Evolutionary conservation across 1,284 basidiomycete genomes (phyloP).

Genomic region (Trichosporon sp.): DNA sequence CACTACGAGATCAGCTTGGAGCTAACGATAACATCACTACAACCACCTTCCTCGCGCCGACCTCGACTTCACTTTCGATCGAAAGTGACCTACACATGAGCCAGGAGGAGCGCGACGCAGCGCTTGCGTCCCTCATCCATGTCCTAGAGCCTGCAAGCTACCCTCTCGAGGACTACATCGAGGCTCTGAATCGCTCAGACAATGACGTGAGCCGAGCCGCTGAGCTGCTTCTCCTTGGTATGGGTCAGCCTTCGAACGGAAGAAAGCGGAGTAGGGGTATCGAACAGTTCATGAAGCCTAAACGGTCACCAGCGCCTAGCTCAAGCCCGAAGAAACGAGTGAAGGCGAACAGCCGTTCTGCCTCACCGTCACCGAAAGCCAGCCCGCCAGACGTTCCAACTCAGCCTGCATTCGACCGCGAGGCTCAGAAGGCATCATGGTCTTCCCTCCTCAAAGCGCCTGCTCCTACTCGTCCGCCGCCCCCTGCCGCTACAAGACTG

Average conservation of each 20-base stretch:
- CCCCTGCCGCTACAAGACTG: not conserved
- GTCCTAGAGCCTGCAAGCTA: conserved; percentile 40
- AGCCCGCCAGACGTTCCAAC: not conserved
- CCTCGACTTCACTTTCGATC: not conserved
- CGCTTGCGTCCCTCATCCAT: conserved; percentile 36
- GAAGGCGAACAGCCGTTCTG: not conserved
- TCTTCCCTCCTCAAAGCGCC: not conserved
- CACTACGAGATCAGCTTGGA: not conserved
- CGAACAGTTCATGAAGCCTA: not conserved
- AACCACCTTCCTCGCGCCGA: not conserved
- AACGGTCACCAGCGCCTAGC: not conserved
- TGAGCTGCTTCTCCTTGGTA: conserved; percentile 48
- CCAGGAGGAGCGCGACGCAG: conserved; percentile 21
- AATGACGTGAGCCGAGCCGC: conserved; percentile 60
- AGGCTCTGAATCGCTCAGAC: conserved; percentile 57
- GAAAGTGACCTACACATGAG: not conserved
- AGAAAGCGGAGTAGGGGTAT: not conserved
- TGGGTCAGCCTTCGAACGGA: not conserved
- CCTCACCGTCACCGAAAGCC: not conserved
- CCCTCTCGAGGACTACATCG: conserved; percentile 46
- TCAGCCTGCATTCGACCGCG: not conserved
- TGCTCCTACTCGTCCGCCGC: not conserved
- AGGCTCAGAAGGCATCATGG: not conserved
- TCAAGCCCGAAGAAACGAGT: not conserved
- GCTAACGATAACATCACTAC: not conserved